Evolutionary conservation across 768 basidiomycete species (phyloP), one percentile per base, ranked within the genome.

Genomic region (Calocybe gangraenosa): DNA sequence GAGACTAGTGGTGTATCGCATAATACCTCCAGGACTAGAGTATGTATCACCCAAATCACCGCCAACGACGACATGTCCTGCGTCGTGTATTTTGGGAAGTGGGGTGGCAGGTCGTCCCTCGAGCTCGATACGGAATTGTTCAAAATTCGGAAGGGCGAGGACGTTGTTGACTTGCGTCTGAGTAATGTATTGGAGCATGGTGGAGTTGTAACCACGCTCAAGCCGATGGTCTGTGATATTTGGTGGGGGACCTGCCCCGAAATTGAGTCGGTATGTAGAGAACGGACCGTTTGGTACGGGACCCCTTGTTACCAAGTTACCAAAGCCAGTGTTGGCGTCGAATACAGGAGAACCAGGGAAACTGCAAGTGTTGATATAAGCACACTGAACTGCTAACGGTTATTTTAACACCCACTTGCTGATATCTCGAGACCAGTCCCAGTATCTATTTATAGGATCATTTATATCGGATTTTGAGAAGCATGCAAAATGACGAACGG

Each of bases 11-110:
- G 21, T 3, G 14, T 2, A 11, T 6, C 4, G 18, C 2, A 13
- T 28, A 19, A 13, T 11, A 64, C 69, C 69, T 60, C 63, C 67
- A 9, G 66, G 67, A 40, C 68, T 70, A 2, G 68, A 68, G 47
- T 61, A 69, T 6, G 56, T 43, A 45, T 70, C 65, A 0, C 31
- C 51, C 58, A 64, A 61, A 10, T 64, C 64, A 5, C 64, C 71
- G 14, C n/a, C 34, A n/a, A 36, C 25, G 11, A 11, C 25, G 25
- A 6, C 5, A 28, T 28, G 25, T 28, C 66, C 71, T 0, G 53
- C 61, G 35, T 68, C 69, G 32, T 70, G 69, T 23, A 63, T 35
- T 22, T 59, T 65, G 18, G 55, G 46, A 6, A 46, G 49, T 13
- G 46, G 22, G 1, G 60, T 64, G n/a, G 60, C 46, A 3, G 63